These are phyloP conservation scores for Flueggea neowawraea DNA, from an alignment of 441 rosid species.

Conservation along the genomic window DNA sequence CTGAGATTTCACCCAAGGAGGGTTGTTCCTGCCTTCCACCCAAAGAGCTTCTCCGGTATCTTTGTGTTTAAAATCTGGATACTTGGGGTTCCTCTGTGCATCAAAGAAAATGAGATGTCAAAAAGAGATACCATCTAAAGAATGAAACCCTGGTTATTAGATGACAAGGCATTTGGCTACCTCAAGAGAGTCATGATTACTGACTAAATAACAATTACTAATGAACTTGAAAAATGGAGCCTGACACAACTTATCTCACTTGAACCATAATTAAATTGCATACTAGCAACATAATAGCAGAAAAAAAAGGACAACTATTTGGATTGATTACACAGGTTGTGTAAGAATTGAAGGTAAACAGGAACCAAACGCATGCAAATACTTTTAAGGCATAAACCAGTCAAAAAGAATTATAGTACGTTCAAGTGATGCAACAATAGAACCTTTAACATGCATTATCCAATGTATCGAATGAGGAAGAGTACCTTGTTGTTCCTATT, in stretches of 20 bases:
- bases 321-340: background rate
- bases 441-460: too few relatives aligned
- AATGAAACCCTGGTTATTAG: background rate
- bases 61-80: constrained; percentile 76
- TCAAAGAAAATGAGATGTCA: background rate
- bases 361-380: too few relatives aligned
- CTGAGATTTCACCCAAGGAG: constrained; percentile 64
- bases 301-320: background rate
- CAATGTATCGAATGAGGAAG: constrained; percentile 1
- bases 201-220: background rate
- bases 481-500: constrained; percentile 63
- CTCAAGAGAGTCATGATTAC: too few relatives aligned
- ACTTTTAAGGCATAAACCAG: too few relatives aligned
- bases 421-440: too few relatives aligned
- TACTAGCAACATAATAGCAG: too few relatives aligned
- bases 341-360: too few relatives aligned
- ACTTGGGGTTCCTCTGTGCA: constrained; percentile 55
- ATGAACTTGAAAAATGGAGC: background rate
- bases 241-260: too few relatives aligned
- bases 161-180: too few relatives aligned
- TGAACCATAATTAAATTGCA: too few relatives aligned
- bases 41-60: constrained; percentile 75
- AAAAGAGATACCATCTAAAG: background rate
- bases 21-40: constrained; percentile 63
- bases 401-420: too few relatives aligned